These are phyloP conservation scores for Penicillium ucsense DNA, from an alignment of 495 filamentous ascomycete genomes.

Conservation along the genomic window DNA sequence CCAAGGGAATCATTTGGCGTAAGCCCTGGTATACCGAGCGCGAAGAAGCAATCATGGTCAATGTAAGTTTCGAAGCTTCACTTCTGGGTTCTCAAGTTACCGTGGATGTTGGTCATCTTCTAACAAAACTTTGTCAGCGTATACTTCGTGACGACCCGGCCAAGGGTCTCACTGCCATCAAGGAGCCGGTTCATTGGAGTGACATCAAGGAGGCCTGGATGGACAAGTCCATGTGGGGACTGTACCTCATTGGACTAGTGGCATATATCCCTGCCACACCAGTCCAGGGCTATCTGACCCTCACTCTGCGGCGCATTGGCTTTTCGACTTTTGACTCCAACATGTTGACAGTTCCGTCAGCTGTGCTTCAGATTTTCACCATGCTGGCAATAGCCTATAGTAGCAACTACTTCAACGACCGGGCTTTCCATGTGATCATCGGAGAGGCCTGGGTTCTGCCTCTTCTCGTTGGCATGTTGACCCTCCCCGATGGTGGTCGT, in stretches of 20 bases:
- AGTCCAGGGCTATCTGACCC: conserved; percentile 4
- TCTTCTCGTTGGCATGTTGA: not conserved
- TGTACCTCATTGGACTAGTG: conserved; percentile 2
- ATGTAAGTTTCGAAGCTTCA: not conserved
- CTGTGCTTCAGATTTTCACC: conserved; percentile 32
- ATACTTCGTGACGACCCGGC: not conserved
- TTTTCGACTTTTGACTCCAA: conserved; percentile 26
- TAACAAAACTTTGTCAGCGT: not conserved
- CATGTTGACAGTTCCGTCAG: conserved; percentile 50
- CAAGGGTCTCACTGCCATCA: not conserved
- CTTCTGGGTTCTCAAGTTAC: no score
- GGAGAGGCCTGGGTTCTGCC: not conserved
- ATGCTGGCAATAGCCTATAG: conserved; percentile 31
- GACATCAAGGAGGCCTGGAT: not conserved
- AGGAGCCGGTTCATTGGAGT: not conserved
- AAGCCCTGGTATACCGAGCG: not conserved
- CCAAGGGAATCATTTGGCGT: not conserved
- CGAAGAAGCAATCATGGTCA: not conserved
- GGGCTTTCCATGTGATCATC: not conserved
- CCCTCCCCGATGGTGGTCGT: not conserved
- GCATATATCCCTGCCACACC: conserved; percentile 6
- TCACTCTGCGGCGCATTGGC: conserved; percentile 2
- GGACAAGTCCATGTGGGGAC: not conserved
- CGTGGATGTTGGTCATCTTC: not conserved
- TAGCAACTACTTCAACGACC: not conserved